Conservation (phyloP, 2,329 filamentous ascomycete species). For the Hawksworthiomyces lignivorus region DNA sequence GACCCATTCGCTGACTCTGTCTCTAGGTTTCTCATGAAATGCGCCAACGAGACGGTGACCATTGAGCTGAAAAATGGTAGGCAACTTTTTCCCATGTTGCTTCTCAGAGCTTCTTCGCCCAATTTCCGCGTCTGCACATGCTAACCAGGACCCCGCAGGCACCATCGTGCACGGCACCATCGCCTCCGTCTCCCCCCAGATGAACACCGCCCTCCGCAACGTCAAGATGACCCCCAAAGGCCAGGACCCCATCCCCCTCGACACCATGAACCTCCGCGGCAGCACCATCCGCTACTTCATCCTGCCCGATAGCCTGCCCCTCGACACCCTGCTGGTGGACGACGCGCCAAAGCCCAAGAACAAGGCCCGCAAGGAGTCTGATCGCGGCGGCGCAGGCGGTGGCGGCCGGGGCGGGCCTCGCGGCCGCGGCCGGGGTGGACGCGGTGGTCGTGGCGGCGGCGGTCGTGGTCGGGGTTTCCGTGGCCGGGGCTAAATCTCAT, state of each 20-base stretch:
- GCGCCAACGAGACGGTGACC: conserved; percentile 95
- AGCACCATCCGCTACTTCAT: conserved; percentile 96
- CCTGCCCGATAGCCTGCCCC: conserved; percentile 86
- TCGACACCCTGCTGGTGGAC: conserved; percentile 93
- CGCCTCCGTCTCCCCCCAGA: conserved; percentile 91
- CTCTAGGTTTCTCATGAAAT: conserved; percentile 95
- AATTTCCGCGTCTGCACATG: neutral
- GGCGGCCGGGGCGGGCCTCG: conserved; percentile 31
- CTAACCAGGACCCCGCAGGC: conserved; percentile 49
- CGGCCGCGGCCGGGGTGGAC: conserved; percentile 26
- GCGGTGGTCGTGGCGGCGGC: conserved; percentile 14
- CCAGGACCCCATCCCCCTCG: conserved; percentile 79
- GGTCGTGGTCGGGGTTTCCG: conserved; percentile 14
- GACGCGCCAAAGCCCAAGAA: conserved; percentile 99
- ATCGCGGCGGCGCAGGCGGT: conserved; percentile 48
- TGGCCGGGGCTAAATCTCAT: conserved; percentile 12
- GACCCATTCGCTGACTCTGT: conserved; percentile 26
- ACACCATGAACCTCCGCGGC: conserved; percentile 94
- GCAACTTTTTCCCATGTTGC: too few relatives aligned
- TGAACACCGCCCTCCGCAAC: conserved; percentile 93
- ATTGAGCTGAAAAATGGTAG: conserved; percentile 97
- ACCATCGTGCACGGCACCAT: conserved; percentile 97
- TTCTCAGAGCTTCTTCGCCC: neutral
- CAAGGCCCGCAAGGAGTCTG: conserved; percentile 91
- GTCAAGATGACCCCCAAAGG: conserved; percentile 94